These are phyloP conservation scores for Aspergillus neotritici DNA, from an alignment of 2,329 filamentous ascomycete species.

Conservation along the genomic window DNA sequence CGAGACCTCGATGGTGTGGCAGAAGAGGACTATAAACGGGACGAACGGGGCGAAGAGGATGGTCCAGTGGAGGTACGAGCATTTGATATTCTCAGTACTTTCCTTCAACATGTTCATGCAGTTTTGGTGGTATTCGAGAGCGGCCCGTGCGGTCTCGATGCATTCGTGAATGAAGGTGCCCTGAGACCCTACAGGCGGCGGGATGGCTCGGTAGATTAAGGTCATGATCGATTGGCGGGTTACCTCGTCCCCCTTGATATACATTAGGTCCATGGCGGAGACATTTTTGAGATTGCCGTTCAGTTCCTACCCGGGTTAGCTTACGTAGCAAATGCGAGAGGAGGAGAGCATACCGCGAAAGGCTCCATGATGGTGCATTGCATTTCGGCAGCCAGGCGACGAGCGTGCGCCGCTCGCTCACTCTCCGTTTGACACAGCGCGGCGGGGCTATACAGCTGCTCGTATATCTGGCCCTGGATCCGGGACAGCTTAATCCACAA, in stretches of 20 bases:
- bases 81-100: conserved; percentile 22
- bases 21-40: conserved; percentile 47
- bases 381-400: conserved; percentile 26
- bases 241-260: conserved; percentile 31
- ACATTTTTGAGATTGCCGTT: conserved; percentile 10
- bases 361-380: conserved; percentile 23
- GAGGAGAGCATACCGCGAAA: conserved; percentile 20
- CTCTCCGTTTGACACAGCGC: conserved; percentile 24
- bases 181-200: conserved; percentile 22
- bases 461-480: conserved; percentile 56
- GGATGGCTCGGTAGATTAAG: conserved; percentile 38
- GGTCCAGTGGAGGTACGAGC: conserved; percentile 35
- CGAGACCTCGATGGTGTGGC: conserved; percentile 49
- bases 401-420: conserved; percentile 24
- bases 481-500: conserved; percentile 53
- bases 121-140: conserved; percentile 30
- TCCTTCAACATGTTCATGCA: conserved; percentile 25
- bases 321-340: not conserved
- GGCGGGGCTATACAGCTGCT: conserved; percentile 47
- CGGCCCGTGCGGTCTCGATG: conserved; percentile 32
- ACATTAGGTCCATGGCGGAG: conserved; percentile 23
- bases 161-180: conserved; percentile 34
- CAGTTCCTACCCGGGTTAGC: conserved; percentile 7
- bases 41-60: conserved; percentile 44
- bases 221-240: conserved; percentile 34